Conservation (phyloP, 164 flowering plant genomes). For the Magnolia changhungtana region DNA sequence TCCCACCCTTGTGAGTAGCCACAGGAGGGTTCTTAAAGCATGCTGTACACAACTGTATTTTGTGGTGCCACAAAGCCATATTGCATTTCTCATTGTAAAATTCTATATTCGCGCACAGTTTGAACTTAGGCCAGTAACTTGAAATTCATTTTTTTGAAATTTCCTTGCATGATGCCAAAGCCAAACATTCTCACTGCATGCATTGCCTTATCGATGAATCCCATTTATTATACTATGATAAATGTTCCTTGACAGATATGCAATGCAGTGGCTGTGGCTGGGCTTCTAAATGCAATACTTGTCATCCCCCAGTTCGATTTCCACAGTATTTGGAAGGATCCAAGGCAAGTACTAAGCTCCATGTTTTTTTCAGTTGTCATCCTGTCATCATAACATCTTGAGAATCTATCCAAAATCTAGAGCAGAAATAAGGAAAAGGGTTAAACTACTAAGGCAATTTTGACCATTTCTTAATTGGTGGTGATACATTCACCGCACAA, state of each 20-base stretch:
- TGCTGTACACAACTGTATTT: too few relatives aligned
- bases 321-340: conserved; percentile 66
- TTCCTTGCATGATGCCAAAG: background rate
- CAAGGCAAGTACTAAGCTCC: conserved; percentile 40
- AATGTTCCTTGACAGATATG: conserved; percentile 52
- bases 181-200: background rate
- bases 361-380: background rate
- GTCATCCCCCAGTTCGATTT: conserved; percentile 64
- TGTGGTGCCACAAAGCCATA: too few relatives aligned
- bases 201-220: background rate
- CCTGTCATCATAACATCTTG: background rate
- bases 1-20: too few relatives aligned
- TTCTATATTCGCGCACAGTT: background rate
- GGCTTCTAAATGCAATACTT: conserved; percentile 64
- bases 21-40: too few relatives aligned
- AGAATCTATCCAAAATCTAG: too few relatives aligned
- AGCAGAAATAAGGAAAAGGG: too few relatives aligned
- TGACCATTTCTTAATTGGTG: background rate
- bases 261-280: conserved; percentile 89
- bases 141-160: background rate
- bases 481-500: background rate
- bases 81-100: too few relatives aligned
- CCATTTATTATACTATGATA: background rate
- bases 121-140: background rate
- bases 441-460: too few relatives aligned